Percentiles rank a stretch among this genome's conserved stretches.
Conservation (phyloP, 2,329 filamentous ascomycete genomes). For the Aureobasidium sp. region DNA sequence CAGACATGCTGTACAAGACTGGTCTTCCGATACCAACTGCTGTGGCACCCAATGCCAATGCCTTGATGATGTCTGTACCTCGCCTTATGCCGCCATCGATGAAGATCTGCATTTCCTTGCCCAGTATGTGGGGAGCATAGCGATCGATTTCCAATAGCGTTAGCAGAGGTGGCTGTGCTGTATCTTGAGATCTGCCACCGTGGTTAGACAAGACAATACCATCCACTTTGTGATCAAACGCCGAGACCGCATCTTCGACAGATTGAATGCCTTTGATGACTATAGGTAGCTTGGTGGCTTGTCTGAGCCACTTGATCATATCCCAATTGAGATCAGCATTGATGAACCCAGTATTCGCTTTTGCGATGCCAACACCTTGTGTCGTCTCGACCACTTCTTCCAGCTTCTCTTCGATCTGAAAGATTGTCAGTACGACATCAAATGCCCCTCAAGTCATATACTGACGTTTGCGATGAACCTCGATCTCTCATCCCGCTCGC, state of each 20-base stretch:
- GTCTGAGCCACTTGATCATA: constrained; percentile 22
- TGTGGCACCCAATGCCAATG: constrained; percentile 54
- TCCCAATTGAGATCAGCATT: constrained; percentile 24
- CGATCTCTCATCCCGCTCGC: constrained; percentile 39
- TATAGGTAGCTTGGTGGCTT: constrained; percentile 8
- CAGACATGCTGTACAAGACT: constrained; percentile 48
- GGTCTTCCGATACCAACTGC: constrained; percentile 54
- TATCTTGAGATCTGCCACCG: constrained; percentile 45
- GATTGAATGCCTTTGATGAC: constrained; percentile 35
- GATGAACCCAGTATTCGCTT: constrained; percentile 23
- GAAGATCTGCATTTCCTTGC: constrained; percentile 48
- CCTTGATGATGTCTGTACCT: constrained; percentile 61
- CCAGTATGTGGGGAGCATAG: constrained; percentile 52
- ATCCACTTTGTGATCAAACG: constrained; percentile 35
- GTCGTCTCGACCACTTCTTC: constrained; percentile 21
- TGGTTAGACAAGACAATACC: constrained; percentile 46
- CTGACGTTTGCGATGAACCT: constrained; percentile 28
- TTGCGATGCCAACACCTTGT: constrained; percentile 22
- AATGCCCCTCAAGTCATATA: background rate
- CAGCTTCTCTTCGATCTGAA: constrained; percentile 20
- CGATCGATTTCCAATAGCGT: constrained; percentile 55
- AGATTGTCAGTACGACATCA: background rate
- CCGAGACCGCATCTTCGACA: constrained; percentile 35
- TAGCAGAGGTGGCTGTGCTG: constrained; percentile 48
- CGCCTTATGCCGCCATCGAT: constrained; percentile 57